Base-by-base conservation (phyloP, 257 asterid species). In the Plectranthus barbatus region DNA sequence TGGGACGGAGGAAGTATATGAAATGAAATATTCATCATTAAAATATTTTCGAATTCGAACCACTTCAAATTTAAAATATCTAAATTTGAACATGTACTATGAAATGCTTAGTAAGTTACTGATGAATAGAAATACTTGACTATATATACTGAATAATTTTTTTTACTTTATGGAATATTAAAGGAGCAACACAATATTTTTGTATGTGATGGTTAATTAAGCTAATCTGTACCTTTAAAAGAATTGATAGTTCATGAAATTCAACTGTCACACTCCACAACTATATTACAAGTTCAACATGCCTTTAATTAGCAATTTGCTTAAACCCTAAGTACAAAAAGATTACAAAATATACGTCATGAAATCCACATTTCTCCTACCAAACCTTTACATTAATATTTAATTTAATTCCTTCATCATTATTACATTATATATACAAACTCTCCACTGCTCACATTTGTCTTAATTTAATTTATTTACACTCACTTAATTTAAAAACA, bases 301-400 rank as follows among this genome's bases (percentile, higher is more conserved):
- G 53, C 75, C 72, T 79, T 65, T 78, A 68, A 46, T 48, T 12
- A 68, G 47, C 66, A 8, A 57, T 68, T 85, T 81, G 86, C 88
- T 81, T 80, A 60, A 73, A 65, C 19, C 49, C 78, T 11, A 85
- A 88, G 89, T 72, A 62, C 66, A 33, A 55, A 55, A 39, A 26
- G 37, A 64, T 36, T 13, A 6, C 11, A 65, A 70, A 12, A 54
- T 33, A 45, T 11, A 34, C 11, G 18, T 71, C 56, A 63, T 69
- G 82, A 88, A 79, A 72, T 76, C 69, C 81, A 80, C 84, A 77
- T 69, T 69, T 56, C 70, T 73, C 86, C 86, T 72, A 88, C 88
- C 89, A 72, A 71, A 66, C 61, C 57, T 41, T 46, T 49, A 6
- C 1, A 34, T 64, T 72, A 59, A 14, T 13, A 12, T 29, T 8